Base-by-base conservation (phyloP, 2,329 filamentous ascomycete genomes). In the Alternaria tenuissima region DNA sequence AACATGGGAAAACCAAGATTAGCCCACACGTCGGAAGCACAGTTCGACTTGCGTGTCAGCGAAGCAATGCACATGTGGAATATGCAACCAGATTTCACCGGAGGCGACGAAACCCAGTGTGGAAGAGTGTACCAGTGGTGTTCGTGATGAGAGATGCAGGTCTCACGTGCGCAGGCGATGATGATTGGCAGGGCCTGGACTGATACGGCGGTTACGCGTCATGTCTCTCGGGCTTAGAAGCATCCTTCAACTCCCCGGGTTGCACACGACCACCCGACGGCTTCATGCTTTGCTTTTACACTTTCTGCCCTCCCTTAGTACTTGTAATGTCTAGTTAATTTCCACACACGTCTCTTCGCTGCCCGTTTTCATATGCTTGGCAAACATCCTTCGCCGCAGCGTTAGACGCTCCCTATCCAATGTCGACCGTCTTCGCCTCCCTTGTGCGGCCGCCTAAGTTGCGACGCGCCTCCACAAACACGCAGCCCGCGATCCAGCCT, bases 341-440 rank as follows among this genome's bases (percentile, higher is more conserved):
- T 43, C 48, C 22, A 34, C 41, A n/a, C 42, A 36, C 26, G 24
- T 34, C 48, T 54, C 22, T 47, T 5, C 28, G 39, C 39, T 39
- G 20, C 16, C 34, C 34, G 43, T 12, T 16, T 32, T 53, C 55
- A 55, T 34, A 67, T 62, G 61, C 53, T 51, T 59, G 42, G 38
- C 55, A 38, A 26, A 18, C 20, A 28, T 22, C 34, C 34, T 18
- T 53, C n/a, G 36, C 44, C 44, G 47, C 46, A 48, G 58, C 59
- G 58, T 59, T 59, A 47, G 57, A 47, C 54, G 61, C 58, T 54
- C 39, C 52, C 47, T 22, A 43, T 59, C 58, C 53, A 53, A 75
- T 78, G 76, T 68, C 73, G 53, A 74, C 74, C 59, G 74, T 77
- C 61, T 78, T 78, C 67, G 67, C 74, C 24, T 77, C 76, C 34